Evolutionary conservation across 768 basidiomycete genomes (phyloP).

Genomic region (Chalciporus pseudorubinellus): DNA sequence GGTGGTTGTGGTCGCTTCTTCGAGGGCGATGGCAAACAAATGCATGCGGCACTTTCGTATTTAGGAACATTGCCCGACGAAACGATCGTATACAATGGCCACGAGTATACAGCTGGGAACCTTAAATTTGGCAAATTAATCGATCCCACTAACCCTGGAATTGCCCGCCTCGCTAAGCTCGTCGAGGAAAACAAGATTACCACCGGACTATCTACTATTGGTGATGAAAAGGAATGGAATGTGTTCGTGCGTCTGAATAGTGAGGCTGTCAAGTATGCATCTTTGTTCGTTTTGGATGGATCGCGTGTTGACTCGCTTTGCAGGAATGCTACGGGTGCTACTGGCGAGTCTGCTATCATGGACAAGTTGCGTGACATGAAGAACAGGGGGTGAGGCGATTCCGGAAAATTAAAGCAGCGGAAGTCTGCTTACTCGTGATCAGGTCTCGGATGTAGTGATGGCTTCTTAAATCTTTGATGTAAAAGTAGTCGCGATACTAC

Average conservation of each 20-base stretch:
- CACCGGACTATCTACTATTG: constrained; percentile 84
- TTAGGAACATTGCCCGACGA: constrained; percentile 73
- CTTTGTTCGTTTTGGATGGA: neutral
- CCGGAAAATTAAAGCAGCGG: too few species aligned
- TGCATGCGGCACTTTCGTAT: constrained; percentile 70
- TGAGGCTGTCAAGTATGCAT: constrained; percentile 59
- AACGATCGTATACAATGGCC: constrained; percentile 84
- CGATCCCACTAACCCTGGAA: constrained; percentile 58
- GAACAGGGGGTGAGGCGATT: constrained; percentile 61
- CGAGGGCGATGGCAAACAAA: constrained; percentile 77
- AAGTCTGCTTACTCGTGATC: neutral
- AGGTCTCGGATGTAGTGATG: constrained; percentile 2
- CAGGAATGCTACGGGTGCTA: constrained; percentile 51
- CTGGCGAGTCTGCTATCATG: constrained; percentile 59
- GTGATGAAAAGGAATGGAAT: constrained; percentile 93
- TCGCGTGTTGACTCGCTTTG: neutral
- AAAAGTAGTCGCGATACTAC: neutral
- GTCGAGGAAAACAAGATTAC: constrained; percentile 60
- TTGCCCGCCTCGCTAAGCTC: constrained; percentile 58
- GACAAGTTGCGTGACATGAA: constrained; percentile 75
- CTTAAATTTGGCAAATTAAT: constrained; percentile 67
- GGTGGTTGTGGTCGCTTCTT: constrained; percentile 94
- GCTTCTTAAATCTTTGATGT: too few species aligned
- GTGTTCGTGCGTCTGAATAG: constrained; percentile 84
- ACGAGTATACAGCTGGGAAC: constrained; percentile 84